Conservation (phyloP, 2,329 filamentous ascomycete genomes). For the Fusarium verrucosum region DNA sequence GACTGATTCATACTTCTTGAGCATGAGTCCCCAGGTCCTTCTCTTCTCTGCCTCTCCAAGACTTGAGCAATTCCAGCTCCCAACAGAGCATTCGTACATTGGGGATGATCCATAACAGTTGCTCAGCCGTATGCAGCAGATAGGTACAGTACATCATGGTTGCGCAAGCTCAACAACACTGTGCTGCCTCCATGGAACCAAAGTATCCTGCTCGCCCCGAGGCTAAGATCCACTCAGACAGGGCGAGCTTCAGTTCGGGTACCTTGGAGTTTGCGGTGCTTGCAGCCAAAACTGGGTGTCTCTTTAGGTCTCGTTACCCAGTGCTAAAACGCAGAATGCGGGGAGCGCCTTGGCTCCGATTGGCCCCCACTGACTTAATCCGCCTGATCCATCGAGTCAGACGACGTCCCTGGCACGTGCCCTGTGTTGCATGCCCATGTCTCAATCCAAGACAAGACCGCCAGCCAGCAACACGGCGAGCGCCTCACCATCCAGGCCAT, state of each 20-base stretch:
- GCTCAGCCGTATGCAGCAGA: neutral
- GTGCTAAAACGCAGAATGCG: constrained; percentile 41
- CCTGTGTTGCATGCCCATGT: constrained; percentile 34
- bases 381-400: constrained; percentile 47
- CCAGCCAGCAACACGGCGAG: no score
- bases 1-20: neutral
- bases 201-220: constrained; percentile 29
- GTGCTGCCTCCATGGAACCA: constrained; percentile 5
- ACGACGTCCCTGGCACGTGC: constrained; percentile 47
- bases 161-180: constrained; percentile 19
- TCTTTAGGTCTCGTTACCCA: constrained; percentile 31
- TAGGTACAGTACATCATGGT: constrained; percentile 35
- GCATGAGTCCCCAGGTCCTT: no score
- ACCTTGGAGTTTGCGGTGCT: constrained; percentile 32
- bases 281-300: constrained; percentile 27
- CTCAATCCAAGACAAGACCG: constrained; percentile 36
- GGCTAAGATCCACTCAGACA: constrained; percentile 17
- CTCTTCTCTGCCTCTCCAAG: neutral
- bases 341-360: constrained; percentile 42
- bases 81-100: neutral
- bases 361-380: constrained; percentile 39
- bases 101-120: constrained; percentile 24
- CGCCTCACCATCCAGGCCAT: constrained; percentile 32
- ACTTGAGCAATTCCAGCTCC: neutral
- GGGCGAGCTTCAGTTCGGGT: constrained; percentile 36